These are phyloP conservation scores for Sugiyamaella paludigena DNA, from an alignment of 1,139 yeast genomes.

Conservation along the genomic window DNA sequence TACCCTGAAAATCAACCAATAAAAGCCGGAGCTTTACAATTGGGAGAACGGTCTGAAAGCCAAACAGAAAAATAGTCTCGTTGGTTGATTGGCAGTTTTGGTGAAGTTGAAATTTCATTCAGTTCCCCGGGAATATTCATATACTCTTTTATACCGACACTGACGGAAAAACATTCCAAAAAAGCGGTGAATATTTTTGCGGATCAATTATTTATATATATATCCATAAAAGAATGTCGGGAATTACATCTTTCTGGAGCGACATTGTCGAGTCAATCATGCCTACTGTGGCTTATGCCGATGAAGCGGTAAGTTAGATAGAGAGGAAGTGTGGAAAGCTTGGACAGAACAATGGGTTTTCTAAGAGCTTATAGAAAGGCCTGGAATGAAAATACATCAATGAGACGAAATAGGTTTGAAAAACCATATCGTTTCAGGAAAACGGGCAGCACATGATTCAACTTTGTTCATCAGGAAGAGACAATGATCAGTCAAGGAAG, in stretches of 20 bases:
- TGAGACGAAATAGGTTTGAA: not conserved
- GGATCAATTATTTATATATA: not conserved
- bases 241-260: conserved; percentile 50
- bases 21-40: conserved; percentile 3
- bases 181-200: no score
- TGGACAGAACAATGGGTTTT: not conserved
- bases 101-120: conserved; percentile 13
- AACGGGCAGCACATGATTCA: no score
- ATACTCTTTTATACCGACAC: no score
- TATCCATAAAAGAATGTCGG: conserved; percentile 44
- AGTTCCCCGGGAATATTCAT: not conserved
- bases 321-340: not conserved
- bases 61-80: conserved; percentile 4
- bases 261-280: conserved; percentile 79
- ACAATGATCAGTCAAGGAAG: no score
- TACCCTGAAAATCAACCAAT: conserved; percentile 1
- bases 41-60: conserved; percentile 2
- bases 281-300: conserved; percentile 85
- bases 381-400: not conserved
- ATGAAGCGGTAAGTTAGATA: conserved; percentile 48
- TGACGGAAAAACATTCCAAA: no score
- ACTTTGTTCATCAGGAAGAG: no score
- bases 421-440: no score
- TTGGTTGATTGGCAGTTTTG: not conserved
- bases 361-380: not conserved